Conservation (phyloP, 208 protist species). For the Leishmania braziliensis region DNA sequence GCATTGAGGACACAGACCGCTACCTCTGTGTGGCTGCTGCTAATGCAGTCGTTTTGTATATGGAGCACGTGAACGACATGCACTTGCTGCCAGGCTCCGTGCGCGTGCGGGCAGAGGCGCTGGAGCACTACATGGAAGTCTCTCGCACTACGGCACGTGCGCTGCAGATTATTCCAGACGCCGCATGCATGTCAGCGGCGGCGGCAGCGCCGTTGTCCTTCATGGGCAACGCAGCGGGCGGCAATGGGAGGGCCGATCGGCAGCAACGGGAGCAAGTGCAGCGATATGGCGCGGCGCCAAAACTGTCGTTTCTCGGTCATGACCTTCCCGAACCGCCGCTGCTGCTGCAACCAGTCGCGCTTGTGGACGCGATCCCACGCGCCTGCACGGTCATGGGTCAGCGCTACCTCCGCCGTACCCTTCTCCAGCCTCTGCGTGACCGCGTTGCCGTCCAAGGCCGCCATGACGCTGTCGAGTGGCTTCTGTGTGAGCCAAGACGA, state of each 20-base stretch:
- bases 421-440: conserved; percentile 83
- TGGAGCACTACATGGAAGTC: conserved; percentile 77
- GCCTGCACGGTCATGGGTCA: conserved; percentile 75
- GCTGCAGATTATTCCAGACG: conserved; percentile 54
- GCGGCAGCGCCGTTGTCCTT: neutral
- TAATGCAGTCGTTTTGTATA: conserved; percentile 72
- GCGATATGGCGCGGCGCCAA: neutral
- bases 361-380: conserved; percentile 67
- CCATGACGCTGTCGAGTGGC: conserved; percentile 77
- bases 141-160: conserved; percentile 62
- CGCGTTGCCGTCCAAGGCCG: conserved; percentile 59
- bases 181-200: conserved; percentile 3
- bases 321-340: conserved; percentile 2
- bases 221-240: neutral
- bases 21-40: conserved; percentile 84
- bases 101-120: conserved; percentile 58
- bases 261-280: neutral
- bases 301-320: neutral
- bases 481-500: conserved; percentile 46
- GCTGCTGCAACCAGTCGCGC: conserved; percentile 25
- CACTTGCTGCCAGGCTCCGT: conserved; percentile 69
- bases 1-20: conserved; percentile 64
- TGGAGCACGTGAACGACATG: conserved; percentile 77
- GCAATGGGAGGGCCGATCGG: neutral
- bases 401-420: conserved; percentile 64